Evolutionary conservation across 164 flowering plant genomes (phyloP), one percentile per base, ranked within the genome.

Genomic region (Magnolia sinica): DNA sequence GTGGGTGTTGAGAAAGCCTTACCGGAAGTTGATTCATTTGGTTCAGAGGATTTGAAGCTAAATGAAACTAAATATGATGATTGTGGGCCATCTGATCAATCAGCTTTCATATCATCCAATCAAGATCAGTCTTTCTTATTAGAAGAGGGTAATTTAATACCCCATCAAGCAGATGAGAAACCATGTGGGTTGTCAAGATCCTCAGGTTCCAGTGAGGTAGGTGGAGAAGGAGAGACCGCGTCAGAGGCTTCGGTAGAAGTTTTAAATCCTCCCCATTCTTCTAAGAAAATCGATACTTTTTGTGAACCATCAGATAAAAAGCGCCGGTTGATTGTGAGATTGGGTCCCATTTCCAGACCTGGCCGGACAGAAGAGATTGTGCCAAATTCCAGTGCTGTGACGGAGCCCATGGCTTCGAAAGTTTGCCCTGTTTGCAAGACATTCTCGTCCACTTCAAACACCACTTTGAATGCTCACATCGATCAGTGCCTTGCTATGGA

Each of bases 381-480:
- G 37, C 79, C 87, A 0, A 85, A 77, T 77, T 78, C 74, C 6
- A 78, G 73, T 65, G 18, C 68, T 74, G 74, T 79, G 82, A 10
- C 52, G 9, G 97, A 92, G 49, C 76, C 92, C 74, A 90, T 92
- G 94, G 87, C 92, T 82, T 91, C 97, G 4, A 91, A 91, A 83
- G 82, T 87, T 68, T 95, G 98, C 87, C 98, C 98, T 80, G 97
- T 95, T 79, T 95, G 98, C 86, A 88, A 88, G 77, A 88, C 86
- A 0, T 95, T 95, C 80, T 85, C 95, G 10, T 95, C 97, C 11
- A 85, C 96, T 23, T 93, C 98, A 13, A 93, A 93, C 84, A 95
- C 98, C 66, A 93, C 98, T 50, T 86, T 95, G 86, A 95, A 95
- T 85, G 98, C 98, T 69, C 98, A 95, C 79, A 95, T 95, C n/a